Base-by-base conservation (phyloP, 805 yeast species). In the Komagataella pseudopastoris region DNA sequence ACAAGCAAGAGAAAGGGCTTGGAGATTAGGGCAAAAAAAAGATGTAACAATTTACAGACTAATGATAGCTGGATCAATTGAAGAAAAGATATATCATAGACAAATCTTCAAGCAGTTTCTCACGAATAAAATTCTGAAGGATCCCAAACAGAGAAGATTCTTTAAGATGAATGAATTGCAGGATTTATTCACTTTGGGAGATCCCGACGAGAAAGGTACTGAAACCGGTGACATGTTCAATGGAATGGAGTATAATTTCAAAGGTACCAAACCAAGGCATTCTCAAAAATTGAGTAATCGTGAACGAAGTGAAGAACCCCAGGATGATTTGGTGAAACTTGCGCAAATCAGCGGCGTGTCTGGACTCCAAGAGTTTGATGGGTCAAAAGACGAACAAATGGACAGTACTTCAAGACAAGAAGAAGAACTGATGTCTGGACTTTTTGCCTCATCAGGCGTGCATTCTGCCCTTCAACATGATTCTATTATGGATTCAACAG, bases 1-100 rank as follows among this genome's bases (percentile, higher is more conserved):
- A 54, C 99, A 91, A 66, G 99, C 99, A 0, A 73, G 98, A 54
- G 99, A 91, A 63, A 69, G 99, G 49, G 97, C 98, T 0, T 93
- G 98, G 98, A 73, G 99, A 56, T 72, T 91, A 55, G 99, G 99
- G 1, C 99, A 91, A 64, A 90, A 85, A 62, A 80, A 83, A 53
- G 96, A 90, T 58, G 97, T 91, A 6, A 80, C 89, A 6, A 90
- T 91, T 43, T 93, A 91, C 59, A 70, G 99, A 53, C 70, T 93
- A 46, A 88, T 93, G 87, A 86, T 89, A 47, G 88, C 96, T 1
- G 97, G 98, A 0, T 81, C 96, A 0, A 93, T 91, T 47, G 99
- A 93, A 61, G 99, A 93, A 63, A 93, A 93, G 63, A 93, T 93
- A 4, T 93, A 93, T 59, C 98, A 93, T 60, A 77, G 99, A 18